Base-by-base conservation (phyloP, 345 rosid species). In the Eucalyptus microcorys region DNA sequence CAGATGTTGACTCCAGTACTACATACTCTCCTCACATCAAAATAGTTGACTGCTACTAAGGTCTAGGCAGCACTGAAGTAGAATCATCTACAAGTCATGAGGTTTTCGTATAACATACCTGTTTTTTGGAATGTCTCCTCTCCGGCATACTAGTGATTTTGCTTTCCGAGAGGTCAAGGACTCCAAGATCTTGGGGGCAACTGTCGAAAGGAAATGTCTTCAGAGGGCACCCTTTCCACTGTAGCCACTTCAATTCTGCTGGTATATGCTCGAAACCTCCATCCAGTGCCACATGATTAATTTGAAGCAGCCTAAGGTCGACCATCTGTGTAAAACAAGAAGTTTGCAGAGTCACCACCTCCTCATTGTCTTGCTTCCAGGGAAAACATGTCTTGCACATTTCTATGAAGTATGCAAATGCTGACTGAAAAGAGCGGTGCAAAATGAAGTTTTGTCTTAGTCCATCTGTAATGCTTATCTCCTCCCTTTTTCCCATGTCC, bases 131-230 rank as follows among this genome's bases (percentile, higher is more conserved):
- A 68, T 80, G 32, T 7, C 3, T 4, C 13, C 87, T 42, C 84
- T 87, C 88, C 92, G 91, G 92, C 85, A 95, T 49, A 49, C 5
- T 50, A 88, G 89, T 89, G 79, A 95, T 91, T 79, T 89, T 61
- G 92, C 99, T 95, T 26, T 91, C 91, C n/a, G 98, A 93, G 91
- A 96, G 96, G 92, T 96, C 96, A 91, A 96, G 96, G 88, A 96
- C 94, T 76, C 94, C 95, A 79, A 96, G 95, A 86, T 93, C 79
- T 26, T 76, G 7, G 49, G 92, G 91, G 88, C 76, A 88, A 87
- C 92, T 89, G 80, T 91, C 89, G 52, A 90, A 88, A 61, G 96
- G 96, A 52, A 96, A 91, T 43, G 71, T 87, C 91, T 90, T 86
- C 92, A 93, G 61, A 6, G 94, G 91, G 86, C 97, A 96, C 40